Evolutionary conservation across 2,329 filamentous ascomycete species (phyloP), one percentile per base, ranked within the genome.

Genomic region (Cercospora zeina): DNA sequence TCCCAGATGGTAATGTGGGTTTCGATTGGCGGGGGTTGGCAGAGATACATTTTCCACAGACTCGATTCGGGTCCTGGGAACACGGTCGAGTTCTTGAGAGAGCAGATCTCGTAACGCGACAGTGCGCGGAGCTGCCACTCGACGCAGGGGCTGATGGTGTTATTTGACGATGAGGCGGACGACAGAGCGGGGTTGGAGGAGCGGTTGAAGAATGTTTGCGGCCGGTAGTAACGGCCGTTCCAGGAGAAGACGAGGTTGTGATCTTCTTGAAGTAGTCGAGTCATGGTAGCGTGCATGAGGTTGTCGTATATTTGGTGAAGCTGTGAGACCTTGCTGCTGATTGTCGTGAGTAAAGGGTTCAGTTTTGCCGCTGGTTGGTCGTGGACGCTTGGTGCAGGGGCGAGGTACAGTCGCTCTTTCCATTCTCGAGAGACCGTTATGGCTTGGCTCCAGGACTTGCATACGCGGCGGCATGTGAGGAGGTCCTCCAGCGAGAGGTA

Each of bases 101-200:
- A 33, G 16, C 36, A 50, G 9, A 53, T 24, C 27, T 63, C 51
- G 51, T 37, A 30, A 0, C 54, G 51, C 2, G 61, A 59, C 4
- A 63, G 45, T 45, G 57, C 34, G 42, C 61, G 61, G 19, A 59
- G 57, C 33, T 63, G 55, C 39, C 51, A 59, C n/a, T 63, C 57
- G 56, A 63, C 9, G 24, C 1, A 27, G 13, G 21, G 39, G 19
- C 3, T 19, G 31, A 9, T 36, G n/a, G 19, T 7, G 9, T 50
- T 36, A 27, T 27, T 1, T 10, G 3, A 6, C 34, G 24, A 34
- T 8, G 30, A 10, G 2, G 27, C 14, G 3, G 31, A 31, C 0
- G 21, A 47, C 3, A 24, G 56, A 33, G 45, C 14, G 21, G 56
- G 56, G 31, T 58, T 58, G 0, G 56, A 63, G 2, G 56, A 42